Evolutionary conservation across 257 asterid genomes (phyloP).

Genomic region (Salvia miltiorrhiza): DNA sequence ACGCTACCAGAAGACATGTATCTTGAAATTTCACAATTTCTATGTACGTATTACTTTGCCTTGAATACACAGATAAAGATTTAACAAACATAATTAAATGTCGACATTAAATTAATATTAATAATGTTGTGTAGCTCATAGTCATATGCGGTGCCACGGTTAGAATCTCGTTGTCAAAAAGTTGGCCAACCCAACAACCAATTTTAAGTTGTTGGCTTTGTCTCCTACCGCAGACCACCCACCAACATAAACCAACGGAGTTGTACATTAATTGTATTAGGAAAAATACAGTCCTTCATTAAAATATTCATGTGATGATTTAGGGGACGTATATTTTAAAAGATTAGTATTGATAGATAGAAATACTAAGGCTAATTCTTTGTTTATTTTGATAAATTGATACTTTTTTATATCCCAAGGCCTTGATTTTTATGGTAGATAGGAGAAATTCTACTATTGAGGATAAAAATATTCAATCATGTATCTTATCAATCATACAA

Average conservation of each 20-base stretch:
- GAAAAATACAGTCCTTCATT: too few relatives aligned
- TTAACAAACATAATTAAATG: too few relatives aligned
- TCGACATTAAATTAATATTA: too few relatives aligned
- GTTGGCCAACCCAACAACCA: slow-evolving; percentile 12
- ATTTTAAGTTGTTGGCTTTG: background rate
- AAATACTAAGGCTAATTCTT: too few relatives aligned
- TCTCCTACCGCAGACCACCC: background rate
- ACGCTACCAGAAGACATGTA: background rate
- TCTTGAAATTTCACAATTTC: background rate
- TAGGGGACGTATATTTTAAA: too few relatives aligned
- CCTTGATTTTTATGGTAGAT: too few relatives aligned
- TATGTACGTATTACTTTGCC: background rate
- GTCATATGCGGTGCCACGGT: background rate
- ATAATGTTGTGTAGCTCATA: background rate
- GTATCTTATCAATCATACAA: too few relatives aligned
- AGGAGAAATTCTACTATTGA: too few relatives aligned
- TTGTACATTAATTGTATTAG: background rate
- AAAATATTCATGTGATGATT: background rate
- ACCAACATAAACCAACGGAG: background rate
- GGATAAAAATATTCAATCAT: too few relatives aligned
- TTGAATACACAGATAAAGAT: background rate
- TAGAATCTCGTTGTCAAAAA: background rate
- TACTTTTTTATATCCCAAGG: too few relatives aligned
- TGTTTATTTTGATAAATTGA: too few relatives aligned
- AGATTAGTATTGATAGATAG: too few relatives aligned